A percentile compares a stretch with the other conserved stretches of the same genome.
Conservation (phyloP, 2,329 filamentous ascomycete genomes). For the Tolypocladium ovalisporum region DNA sequence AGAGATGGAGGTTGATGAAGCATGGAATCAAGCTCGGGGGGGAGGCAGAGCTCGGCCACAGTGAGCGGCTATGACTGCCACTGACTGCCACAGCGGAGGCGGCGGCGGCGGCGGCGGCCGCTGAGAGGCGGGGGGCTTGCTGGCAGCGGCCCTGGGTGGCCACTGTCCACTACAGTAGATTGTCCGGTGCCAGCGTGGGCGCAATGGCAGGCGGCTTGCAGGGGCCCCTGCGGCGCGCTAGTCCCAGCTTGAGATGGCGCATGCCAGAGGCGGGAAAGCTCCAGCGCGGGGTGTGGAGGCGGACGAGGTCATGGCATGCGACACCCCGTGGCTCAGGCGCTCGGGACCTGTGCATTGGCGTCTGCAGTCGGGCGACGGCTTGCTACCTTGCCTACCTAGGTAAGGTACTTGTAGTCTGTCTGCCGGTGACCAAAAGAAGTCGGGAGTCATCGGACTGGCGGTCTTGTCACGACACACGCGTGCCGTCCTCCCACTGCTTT, state of each 20-base stretch:
- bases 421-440: neutral
- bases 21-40: neutral
- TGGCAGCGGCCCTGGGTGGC: neutral
- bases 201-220: neutral
- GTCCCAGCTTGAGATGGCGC: neutral
- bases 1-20: neutral
- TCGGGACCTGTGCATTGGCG: neutral
- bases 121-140: neutral
- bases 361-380: neutral
- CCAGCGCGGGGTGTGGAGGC: neutral
- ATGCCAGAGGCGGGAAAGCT: neutral
- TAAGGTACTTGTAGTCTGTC: neutral
- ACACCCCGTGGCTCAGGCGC: neutral
- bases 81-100: neutral
- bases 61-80: neutral
- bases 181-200: neutral
- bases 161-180: neutral
- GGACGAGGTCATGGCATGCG: neutral
- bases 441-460: neutral
- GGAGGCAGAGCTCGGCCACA: neutral
- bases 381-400: neutral
- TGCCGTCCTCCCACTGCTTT: no score
- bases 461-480: neutral
- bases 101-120: neutral
- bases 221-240: neutral